A percentile compares a stretch with the other conserved stretches of the same genome.
Conservation (phyloP, 2,329 filamentous ascomycete species). For the Amylocarpus encephaloides region DNA sequence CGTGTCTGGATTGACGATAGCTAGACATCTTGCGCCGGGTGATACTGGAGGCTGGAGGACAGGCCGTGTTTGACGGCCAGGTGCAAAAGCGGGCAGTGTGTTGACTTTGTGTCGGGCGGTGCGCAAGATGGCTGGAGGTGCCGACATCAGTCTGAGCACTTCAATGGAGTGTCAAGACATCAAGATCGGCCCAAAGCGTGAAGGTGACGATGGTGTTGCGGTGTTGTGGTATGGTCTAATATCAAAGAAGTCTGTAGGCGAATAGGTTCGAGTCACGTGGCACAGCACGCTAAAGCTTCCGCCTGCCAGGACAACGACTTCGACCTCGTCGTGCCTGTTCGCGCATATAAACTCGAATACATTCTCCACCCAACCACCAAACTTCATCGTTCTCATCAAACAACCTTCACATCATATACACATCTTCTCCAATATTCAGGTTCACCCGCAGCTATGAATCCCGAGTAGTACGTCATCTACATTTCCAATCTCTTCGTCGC, state of each 20-base stretch:
- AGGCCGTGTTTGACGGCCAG: conserved; percentile 6
- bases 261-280: neutral
- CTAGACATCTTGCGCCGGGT: conserved; percentile 17
- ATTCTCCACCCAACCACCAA: conserved; percentile 12
- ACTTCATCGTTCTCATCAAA: conserved; percentile 3
- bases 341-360: conserved; percentile 17
- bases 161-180: conserved; percentile 15
- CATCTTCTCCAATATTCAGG: conserved; percentile 1
- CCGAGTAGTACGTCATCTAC: conserved; percentile 70
- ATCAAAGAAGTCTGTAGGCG: neutral
- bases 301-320: neutral
- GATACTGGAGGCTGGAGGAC: conserved; percentile 3
- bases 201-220: neutral
- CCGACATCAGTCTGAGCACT: conserved; percentile 29
- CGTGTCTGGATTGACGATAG: conserved; percentile 22
- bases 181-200: conserved; percentile 5
- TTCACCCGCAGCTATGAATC: conserved; percentile 65
- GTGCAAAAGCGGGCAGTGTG: conserved; percentile 11
- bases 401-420: conserved; percentile 3
- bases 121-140: conserved; percentile 20
- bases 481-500: conserved; percentile 22
- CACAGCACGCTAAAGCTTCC: neutral
- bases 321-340: conserved; percentile 5
- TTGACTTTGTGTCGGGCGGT: conserved; percentile 18
- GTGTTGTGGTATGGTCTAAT: neutral